Conservation (phyloP, 306 rosid genomes). For the Begonia fuchsioides region DNA sequence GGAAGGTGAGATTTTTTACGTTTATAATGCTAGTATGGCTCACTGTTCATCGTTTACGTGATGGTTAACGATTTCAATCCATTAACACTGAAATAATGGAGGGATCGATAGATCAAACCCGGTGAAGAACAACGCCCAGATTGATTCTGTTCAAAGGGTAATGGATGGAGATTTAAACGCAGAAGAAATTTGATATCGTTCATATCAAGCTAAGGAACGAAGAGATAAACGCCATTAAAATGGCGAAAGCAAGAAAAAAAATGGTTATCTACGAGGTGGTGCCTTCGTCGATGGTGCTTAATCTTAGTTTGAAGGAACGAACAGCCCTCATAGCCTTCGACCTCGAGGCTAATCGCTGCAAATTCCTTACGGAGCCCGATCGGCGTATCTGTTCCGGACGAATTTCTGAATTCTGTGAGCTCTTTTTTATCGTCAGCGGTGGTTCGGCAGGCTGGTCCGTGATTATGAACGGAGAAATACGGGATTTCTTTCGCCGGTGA, state of each 20-base stretch:
- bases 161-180: no score
- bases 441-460: neutral
- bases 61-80: no score
- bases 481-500: conserved; percentile 16
- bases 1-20: no score
- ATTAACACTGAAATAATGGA: no score
- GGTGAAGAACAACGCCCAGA: no score
- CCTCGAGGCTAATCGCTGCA: conserved; percentile 20
- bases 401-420: neutral
- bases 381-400: neutral
- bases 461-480: conserved; percentile 22
- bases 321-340: conserved; percentile 13
- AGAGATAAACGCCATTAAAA: neutral
- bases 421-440: neutral
- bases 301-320: conserved; percentile 22
- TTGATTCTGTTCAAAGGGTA: no score
- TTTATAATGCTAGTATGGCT: no score
- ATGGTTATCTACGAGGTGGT: conserved; percentile 3
- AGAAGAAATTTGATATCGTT: no score
- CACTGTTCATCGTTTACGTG: no score
- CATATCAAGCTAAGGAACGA: neutral
- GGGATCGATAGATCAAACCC: no score
- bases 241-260: no score
- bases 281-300: conserved; percentile 35
- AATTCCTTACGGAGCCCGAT: conserved; percentile 17